Evolutionary conservation across 306 rosid genomes (phyloP), one percentile per base, ranked within the genome.

Genomic region (Vachellia pachyceras): DNA sequence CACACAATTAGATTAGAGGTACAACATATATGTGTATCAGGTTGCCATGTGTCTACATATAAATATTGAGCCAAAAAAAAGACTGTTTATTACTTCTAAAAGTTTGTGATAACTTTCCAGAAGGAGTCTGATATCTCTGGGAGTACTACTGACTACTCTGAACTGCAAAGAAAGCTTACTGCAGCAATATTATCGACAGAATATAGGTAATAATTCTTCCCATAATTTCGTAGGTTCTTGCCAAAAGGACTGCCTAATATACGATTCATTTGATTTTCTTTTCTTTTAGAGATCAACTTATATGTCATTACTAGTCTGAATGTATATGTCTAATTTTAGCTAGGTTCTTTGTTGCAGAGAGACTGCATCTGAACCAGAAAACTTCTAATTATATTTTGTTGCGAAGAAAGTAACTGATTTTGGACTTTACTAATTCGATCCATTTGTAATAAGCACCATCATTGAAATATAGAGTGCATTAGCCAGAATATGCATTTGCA

Each of bases 1-100:
- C 63, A 85, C 68, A 84, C 80, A 6, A 84, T 90, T 76, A 76
- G 42, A 55, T 76, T 80, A 12, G 91, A 90, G 97, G 97, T 92
- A 86, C 42, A 65, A n/a, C 47, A 35, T 61, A 60, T 22, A 46
- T 49, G 17, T 15, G 6, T 17, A 15, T 50, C 22, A 50, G 22
- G 3, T 50, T 50, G 2, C 17, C 29, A 2, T 29, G 33, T 29
- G 33, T 29, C 1, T 29, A 1, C 1, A 29, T 29, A 29, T 29
- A 29, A 29, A 29, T 29, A 29, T 29, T 29, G 33, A 29, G 33
- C n/a, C 33, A 29, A 2, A 29, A 29, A 29, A 29, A 29, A 29
- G 33, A 29, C 33, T 29, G 33, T 29, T 29, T 29, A 29, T 29
- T 29, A 29, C 33, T 29, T 77, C 29, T 35, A 40, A 60, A 75